Evolutionary conservation across 352 stramenopile genomes (phyloP), one percentile per base, ranked within the genome.

Genomic region (Phytophthora melonis): DNA sequence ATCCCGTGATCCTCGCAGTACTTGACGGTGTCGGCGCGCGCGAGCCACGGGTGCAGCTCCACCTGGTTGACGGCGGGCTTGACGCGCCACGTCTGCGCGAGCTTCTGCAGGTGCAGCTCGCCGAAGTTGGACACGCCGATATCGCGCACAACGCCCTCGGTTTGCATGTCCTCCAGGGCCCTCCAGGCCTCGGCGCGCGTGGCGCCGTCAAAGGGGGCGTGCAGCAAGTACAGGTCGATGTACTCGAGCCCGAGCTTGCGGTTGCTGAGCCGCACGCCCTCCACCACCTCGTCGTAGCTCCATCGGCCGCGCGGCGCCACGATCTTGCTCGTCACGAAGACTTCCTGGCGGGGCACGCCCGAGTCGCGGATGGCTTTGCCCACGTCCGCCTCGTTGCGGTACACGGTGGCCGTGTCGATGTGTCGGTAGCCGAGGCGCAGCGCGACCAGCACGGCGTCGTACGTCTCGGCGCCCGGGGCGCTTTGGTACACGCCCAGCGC

Each of bases 61-160:
- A 97, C 88, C 68, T 97, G 88, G 80, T 97, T 95, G 47, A 95
- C 87, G 0, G 81, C 82, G 0, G 86, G 86, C 41, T 84, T 84
- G 16, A 86, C 81, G 27, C 77, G 70, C 62, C 66, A 80, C 13
- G 87, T 85, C 63, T 89, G 56, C 58, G 91, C 81, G 0, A 98
- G 74, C 63, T 91, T 91, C 41, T 63, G 56, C 62, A 72, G 21
- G 73, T 98, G 91, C 19, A 72, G 68, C 30, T 88, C 68, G 13
- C 86, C 80, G 80, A 97, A 98, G 70, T 98, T 98, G 39, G 85
- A 97, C 34, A 98, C 91, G 52, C 94, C 93, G 60, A 97, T 95
- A 62, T 95, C 87, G 25, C 80, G 76, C 62, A 95, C 81, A 23
- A 93, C 65, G 14, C 93, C 92, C 32, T 86, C 66, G 0, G 16